Conservation (phyloP, 352 stramenopile genomes). For the Globisporangium heterothallicum region DNA sequence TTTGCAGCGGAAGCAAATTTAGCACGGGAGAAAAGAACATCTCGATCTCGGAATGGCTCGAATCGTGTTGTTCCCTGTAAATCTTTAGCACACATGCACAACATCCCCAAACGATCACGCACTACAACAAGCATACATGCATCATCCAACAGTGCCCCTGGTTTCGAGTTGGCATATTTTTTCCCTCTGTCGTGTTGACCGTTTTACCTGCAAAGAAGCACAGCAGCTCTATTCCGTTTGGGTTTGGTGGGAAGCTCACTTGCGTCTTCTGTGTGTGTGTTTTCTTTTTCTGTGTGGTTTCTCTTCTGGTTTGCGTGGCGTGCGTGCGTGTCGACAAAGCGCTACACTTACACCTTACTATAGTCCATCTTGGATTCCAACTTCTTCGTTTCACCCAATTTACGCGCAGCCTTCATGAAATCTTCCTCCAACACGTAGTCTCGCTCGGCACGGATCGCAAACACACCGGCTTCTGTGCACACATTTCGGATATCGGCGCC, state of each 20-base stretch:
- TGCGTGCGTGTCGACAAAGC: no score
- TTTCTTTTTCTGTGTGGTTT: background rate
- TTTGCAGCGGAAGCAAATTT: no score
- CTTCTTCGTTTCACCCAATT: slow-evolving; percentile 99
- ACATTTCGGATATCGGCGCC: slow-evolving; percentile 99
- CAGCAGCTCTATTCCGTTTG: background rate
- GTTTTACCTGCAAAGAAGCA: background rate
- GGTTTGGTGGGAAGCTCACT: no score
- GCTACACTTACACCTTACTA: slow-evolving; percentile 94
- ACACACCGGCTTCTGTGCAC: slow-evolving; percentile 95
- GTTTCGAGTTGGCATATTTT: slow-evolving; percentile 2
- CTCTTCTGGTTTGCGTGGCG: no score
- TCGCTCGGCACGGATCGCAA: slow-evolving; percentile 97
- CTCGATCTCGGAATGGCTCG: no score
- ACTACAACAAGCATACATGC: no score
- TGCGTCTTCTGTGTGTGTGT: no score
- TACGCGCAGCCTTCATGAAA: slow-evolving; percentile 99
- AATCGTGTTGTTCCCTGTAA: no score
- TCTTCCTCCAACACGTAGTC: slow-evolving; percentile 99
- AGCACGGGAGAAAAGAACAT: no score
- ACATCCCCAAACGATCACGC: no score
- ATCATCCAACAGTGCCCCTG: background rate
- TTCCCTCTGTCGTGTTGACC: slow-evolving; percentile 1
- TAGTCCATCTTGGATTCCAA: slow-evolving; percentile 99
- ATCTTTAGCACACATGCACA: no score